A percentile compares a stretch with the other conserved stretches of the same genome.
These are phyloP conservation scores for Casuarina cunninghamiana DNA, from an alignment of 306 rosid genomes.

Conservation along the genomic window DNA sequence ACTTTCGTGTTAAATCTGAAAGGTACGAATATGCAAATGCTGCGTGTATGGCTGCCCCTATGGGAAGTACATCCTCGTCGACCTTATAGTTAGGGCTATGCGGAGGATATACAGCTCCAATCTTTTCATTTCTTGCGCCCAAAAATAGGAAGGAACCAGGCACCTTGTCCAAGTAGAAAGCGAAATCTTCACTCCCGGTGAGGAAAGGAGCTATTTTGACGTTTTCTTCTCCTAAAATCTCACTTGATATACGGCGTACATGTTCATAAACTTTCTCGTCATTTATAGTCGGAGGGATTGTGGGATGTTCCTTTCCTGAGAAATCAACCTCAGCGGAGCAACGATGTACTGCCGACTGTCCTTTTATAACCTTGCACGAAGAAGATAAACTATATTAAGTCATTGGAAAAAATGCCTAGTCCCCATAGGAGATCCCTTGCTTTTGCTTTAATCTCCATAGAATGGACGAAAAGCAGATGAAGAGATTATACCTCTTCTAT, in stretches of 20 bases:
- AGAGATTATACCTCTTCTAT: conserved; percentile 65
- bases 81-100: conserved; percentile 63
- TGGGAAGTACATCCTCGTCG: conserved; percentile 73
- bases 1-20: conserved; percentile 42
- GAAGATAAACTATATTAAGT: conserved; percentile 4
- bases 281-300: conserved; percentile 68
- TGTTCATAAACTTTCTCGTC: conserved; percentile 59
- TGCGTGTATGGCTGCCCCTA: conserved; percentile 86
- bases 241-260: conserved; percentile 44
- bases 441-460: too few relatives aligned
- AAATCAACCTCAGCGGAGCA: conserved; percentile 68
- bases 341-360: conserved; percentile 76
- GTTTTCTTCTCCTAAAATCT: conserved; percentile 71
- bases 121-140: conserved; percentile 60
- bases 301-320: conserved; percentile 62
- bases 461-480: not conserved
- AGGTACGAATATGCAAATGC: conserved; percentile 75
- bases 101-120: conserved; percentile 54
- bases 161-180: conserved; percentile 72
- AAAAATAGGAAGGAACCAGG: conserved; percentile 69
- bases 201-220: conserved; percentile 43
- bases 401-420: not conserved
- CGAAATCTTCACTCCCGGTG: conserved; percentile 94
- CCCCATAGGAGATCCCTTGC: not conserved
- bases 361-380: conserved; percentile 54